Evolutionary conservation across 2,329 filamentous ascomycete genomes (phyloP).

Genomic region (Metarhizium anisopliae): DNA sequence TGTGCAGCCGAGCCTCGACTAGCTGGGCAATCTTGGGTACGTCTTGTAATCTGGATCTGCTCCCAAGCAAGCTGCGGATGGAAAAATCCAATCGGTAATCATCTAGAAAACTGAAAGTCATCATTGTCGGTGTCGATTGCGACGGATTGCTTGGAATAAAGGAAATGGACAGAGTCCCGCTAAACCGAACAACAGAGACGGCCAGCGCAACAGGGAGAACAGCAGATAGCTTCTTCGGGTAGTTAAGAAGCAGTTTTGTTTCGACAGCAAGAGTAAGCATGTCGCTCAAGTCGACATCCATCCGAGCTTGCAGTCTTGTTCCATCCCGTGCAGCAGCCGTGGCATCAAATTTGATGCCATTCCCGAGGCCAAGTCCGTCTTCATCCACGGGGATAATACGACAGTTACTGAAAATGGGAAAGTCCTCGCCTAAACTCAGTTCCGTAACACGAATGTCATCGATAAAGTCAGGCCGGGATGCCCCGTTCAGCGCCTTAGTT

Average conservation of each 20-base stretch:
- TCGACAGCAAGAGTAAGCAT: conserved; percentile 92
- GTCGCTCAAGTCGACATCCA: conserved; percentile 96
- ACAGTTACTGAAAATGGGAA: conserved; percentile 98
- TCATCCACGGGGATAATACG: conserved; percentile 87
- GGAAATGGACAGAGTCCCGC: conserved; percentile 85
- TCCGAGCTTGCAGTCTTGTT: conserved; percentile 77
- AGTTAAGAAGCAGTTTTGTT: conserved; percentile 90
- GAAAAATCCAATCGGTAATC: conserved; percentile 81
- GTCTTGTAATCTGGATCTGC: conserved; percentile 70
- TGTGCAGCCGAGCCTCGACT: conserved; percentile 69
- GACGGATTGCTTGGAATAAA: conserved; percentile 72
- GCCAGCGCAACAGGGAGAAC: conserved; percentile 86
- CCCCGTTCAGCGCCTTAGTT: conserved; percentile 79
- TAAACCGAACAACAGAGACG: conserved; percentile 88
- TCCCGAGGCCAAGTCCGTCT: conserved; percentile 53
- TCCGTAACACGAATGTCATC: conserved; percentile 93
- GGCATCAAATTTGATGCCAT: conserved; percentile 41
- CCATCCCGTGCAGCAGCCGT: conserved; percentile 50
- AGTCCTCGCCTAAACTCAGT: conserved; percentile 89
- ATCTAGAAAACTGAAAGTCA: conserved; percentile 89
- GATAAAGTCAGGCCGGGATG: conserved; percentile 78
- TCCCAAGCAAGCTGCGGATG: conserved; percentile 70
- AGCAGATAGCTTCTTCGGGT: conserved; percentile 80
- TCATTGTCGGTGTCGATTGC: conserved; percentile 69
- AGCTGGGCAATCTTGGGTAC: conserved; percentile 84